A percentile compares a stretch with the other conserved stretches of the same genome.
Evolutionary conservation across 2,329 filamentous ascomycete genomes (phyloP).

Genomic region (Arthrinium phaeospermum): DNA sequence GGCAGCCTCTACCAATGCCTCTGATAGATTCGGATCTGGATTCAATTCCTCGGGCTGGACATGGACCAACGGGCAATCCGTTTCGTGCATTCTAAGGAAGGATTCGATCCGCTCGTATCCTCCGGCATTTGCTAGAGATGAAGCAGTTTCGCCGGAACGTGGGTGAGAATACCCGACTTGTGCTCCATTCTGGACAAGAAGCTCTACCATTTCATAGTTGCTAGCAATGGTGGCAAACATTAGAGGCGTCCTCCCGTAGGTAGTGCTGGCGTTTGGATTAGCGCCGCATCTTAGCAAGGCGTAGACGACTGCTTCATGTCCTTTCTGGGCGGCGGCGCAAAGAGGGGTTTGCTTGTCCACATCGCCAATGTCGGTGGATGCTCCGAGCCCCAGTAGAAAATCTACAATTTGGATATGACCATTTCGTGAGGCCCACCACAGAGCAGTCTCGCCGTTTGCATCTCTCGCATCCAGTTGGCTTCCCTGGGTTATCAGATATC

Average conservation of each 20-base stretch:
- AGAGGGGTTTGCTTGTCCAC: background rate
- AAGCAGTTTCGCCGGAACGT: background rate
- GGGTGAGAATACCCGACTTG: background rate
- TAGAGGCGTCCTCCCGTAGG: background rate
- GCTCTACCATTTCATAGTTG: background rate
- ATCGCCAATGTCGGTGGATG: background rate
- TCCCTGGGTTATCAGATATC: background rate
- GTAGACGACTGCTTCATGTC: background rate
- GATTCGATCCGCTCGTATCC: no score
- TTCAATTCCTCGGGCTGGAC: no score
- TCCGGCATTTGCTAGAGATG: no score
- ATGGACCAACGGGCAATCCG: no score
- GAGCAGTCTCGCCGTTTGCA: background rate
- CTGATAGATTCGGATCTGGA: no score
- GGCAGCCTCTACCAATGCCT: background rate
- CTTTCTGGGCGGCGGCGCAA: background rate
- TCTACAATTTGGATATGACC: background rate
- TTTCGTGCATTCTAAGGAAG: no score
- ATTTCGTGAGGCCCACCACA: background rate
- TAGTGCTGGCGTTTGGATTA: background rate
- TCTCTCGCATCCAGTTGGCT: background rate
- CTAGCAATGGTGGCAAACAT: background rate
- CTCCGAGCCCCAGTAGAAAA: background rate
- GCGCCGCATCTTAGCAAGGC: background rate
- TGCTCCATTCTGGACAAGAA: background rate